Conservation (phyloP, 2,329 filamentous ascomycete species). For the Fusarium penzigii region DNA sequence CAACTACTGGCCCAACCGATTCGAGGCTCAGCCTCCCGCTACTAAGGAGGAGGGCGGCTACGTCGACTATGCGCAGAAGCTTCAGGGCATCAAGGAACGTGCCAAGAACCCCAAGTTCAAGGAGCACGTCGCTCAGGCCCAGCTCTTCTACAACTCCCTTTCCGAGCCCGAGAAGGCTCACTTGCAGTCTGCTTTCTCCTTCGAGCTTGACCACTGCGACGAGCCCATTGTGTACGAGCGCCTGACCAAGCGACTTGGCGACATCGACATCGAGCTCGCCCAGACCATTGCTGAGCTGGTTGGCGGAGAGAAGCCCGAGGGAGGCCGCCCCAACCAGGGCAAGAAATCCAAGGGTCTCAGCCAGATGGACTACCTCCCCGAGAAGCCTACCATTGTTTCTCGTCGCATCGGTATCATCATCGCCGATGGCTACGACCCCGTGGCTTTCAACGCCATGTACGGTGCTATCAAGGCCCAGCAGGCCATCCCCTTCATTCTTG, state of each 20-base stretch:
- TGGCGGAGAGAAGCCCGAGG: conserved; percentile 60
- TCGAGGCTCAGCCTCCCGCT: conserved; percentile 66
- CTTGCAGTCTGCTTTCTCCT: conserved; percentile 69
- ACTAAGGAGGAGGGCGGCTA: conserved; percentile 65
- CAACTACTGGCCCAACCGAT: conserved; percentile 65
- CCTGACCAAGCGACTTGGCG: conserved; percentile 65
- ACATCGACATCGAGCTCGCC: conserved; percentile 72
- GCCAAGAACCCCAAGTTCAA: conserved; percentile 72
- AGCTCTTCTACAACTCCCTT: conserved; percentile 82
- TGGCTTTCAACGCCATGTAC: conserved; percentile 66
- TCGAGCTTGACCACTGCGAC: conserved; percentile 81
- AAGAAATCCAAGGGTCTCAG: conserved; percentile 67
- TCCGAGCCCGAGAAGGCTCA: conserved; percentile 69
- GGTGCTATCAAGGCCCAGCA: conserved; percentile 60
- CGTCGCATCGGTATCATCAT: conserved; percentile 76
- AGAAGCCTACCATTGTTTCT: conserved; percentile 66
- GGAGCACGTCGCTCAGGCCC: conserved; percentile 76
- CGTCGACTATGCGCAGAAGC: conserved; percentile 62
- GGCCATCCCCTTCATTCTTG: conserved; percentile 74
- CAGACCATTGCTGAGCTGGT: conserved; percentile 69
- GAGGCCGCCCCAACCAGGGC: conserved; percentile 62
- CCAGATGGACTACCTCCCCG: conserved; percentile 66
- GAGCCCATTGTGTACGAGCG: conserved; percentile 75
- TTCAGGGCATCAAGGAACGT: conserved; percentile 70
- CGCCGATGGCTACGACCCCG: conserved; percentile 72